A percentile compares a stretch with the other conserved stretches of the same genome.
Evolutionary conservation across 2,329 filamentous ascomycete species (phyloP).

Genomic region (Cladobotryum mycophilum): DNA sequence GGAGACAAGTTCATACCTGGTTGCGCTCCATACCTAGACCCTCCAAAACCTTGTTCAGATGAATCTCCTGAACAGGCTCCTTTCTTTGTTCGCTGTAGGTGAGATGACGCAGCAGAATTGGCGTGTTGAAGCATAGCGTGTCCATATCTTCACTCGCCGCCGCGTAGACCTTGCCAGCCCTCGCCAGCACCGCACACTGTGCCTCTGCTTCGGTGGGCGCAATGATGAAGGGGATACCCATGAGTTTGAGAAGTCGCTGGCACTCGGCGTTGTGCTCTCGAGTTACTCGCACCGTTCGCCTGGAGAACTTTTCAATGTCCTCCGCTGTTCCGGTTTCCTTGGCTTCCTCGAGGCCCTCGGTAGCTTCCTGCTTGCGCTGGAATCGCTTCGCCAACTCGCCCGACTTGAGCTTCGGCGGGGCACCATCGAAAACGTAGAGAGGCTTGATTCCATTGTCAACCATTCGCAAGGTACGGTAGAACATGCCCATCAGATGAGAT

Average conservation of each 20-base stretch:
- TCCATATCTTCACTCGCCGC: constrained; percentile 99
- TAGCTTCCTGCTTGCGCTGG: constrained; percentile 88
- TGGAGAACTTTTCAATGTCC: constrained; percentile 96
- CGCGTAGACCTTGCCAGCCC: constrained; percentile 91
- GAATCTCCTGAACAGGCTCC: constrained; percentile 94
- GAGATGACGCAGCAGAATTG: constrained; percentile 83
- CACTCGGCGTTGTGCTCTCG: constrained; percentile 95
- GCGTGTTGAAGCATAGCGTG: constrained; percentile 89
- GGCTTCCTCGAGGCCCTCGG: constrained; percentile 84
- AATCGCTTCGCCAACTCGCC: constrained; percentile 95
- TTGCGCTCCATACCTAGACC: constrained; percentile 81
- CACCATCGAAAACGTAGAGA: constrained; percentile 95
- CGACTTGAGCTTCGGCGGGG: constrained; percentile 94
- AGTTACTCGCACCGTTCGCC: constrained; percentile 90
- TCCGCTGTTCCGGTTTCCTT: constrained; percentile 95
- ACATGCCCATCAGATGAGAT: constrained; percentile 98
- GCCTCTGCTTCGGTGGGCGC: constrained; percentile 96
- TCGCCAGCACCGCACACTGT: constrained; percentile 84
- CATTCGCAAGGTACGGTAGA: constrained; percentile 96
- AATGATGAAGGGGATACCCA: constrained; percentile 93
- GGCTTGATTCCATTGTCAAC: constrained; percentile 99
- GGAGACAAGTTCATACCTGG: constrained; percentile 51
- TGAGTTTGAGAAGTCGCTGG: constrained; percentile 81
- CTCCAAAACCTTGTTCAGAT: constrained; percentile 77
- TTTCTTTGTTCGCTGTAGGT: constrained; percentile 97